Percentiles rank a stretch among this genome's conserved stretches.
Evolutionary conservation across 2,329 filamentous ascomycete genomes (phyloP).

Genomic region (Fusarium incarnatum): DNA sequence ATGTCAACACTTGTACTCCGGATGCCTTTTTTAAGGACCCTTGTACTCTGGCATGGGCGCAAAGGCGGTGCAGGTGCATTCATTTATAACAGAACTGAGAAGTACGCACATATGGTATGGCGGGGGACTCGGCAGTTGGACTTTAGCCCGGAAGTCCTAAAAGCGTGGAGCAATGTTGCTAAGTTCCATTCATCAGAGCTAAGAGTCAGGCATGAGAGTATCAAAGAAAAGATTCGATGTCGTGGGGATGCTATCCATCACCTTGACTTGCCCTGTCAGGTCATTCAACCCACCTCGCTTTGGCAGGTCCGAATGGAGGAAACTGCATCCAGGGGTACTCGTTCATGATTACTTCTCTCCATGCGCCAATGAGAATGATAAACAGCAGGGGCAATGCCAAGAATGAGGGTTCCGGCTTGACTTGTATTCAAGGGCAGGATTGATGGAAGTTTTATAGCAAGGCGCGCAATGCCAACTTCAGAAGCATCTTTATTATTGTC

Average conservation of each 20-base stretch:
- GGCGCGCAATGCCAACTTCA: not conserved
- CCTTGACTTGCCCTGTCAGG: slow-evolving; percentile 9
- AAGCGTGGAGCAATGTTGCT: not conserved
- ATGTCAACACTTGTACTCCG: not conserved
- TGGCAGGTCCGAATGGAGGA: slow-evolving; percentile 11
- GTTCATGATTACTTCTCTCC: not conserved
- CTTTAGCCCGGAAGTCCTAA: not conserved
- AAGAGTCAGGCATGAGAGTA: not conserved
- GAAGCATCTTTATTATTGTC: not conserved
- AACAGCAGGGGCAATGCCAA: too few relatives aligned
- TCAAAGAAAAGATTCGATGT: not conserved
- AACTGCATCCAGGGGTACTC: not conserved
- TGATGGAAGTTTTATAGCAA: not conserved
- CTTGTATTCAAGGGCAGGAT: not conserved
- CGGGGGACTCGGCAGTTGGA: slow-evolving; percentile 7
- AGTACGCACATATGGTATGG: not conserved
- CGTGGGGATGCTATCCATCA: slow-evolving; percentile 10
- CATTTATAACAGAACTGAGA: not conserved
- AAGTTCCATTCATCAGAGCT: not conserved
- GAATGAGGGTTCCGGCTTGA: not conserved
- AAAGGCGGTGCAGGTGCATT: not conserved
- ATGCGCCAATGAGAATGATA: not conserved
- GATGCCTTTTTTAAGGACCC: slow-evolving; percentile 2
- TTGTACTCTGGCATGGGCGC: slow-evolving; percentile 6
- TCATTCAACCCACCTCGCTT: slow-evolving; percentile 12